Conservation (phyloP, 495 filamentous ascomycete species). For the Talaromyces stipitatus region DNA sequence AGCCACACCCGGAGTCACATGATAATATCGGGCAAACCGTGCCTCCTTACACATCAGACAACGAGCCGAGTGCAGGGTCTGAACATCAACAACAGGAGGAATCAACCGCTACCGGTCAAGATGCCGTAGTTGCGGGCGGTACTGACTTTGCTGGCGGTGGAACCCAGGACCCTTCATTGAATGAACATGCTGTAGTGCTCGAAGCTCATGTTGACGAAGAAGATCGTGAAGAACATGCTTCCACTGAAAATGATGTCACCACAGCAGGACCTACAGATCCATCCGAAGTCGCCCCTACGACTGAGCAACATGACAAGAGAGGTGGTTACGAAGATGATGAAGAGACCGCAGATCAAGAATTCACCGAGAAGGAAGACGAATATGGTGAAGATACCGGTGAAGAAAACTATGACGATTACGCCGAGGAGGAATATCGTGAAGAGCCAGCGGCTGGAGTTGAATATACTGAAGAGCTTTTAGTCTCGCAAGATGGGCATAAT, state of each 20-base stretch:
- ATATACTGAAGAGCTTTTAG: neutral
- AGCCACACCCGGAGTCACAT: neutral
- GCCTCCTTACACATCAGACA: neutral
- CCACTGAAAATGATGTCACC: neutral
- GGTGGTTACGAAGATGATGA: neutral
- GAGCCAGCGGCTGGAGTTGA: neutral
- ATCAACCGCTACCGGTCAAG: neutral
- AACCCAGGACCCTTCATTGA: neutral
- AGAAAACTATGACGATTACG: constrained; percentile 1
- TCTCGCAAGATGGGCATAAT: neutral
- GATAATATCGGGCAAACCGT: neutral
- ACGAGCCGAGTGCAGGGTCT: neutral
- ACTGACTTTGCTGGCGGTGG: neutral
- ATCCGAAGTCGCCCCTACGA: neutral
- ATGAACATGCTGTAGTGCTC: neutral
- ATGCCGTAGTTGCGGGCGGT: neutral
- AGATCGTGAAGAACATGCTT: neutral
- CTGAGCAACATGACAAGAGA: neutral
- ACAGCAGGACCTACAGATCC: neutral
- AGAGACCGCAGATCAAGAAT: neutral
- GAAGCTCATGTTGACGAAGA: neutral
- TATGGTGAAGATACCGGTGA: neutral
- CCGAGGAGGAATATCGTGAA: neutral
- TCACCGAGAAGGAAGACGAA: constrained; percentile 3
- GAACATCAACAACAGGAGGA: neutral